Conservation (phyloP, 176 grass and related monocot genomes). For the Aegilops speltoides region DNA sequence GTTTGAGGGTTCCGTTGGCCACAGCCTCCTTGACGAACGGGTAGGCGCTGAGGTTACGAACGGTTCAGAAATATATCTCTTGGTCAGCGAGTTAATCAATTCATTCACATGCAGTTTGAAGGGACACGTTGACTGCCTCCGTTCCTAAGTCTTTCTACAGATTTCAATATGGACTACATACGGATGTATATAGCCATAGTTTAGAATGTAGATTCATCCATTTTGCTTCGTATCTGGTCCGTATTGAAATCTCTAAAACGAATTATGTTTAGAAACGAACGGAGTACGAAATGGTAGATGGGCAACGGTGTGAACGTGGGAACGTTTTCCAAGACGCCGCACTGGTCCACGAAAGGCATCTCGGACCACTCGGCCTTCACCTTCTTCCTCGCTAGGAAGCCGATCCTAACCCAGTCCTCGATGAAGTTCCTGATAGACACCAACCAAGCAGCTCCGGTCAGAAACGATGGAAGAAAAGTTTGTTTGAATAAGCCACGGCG, state of each 20-base stretch:
- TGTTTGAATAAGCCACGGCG: no score
- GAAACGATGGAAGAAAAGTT: neutral
- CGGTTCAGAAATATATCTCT: conserved; percentile 24
- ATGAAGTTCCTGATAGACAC: conserved; percentile 55
- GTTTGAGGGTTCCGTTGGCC: conserved; percentile 56
- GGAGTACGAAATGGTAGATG: neutral
- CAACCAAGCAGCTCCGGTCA: conserved; percentile 18
- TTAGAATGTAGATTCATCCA: no score
- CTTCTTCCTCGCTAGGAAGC: conserved; percentile 52
- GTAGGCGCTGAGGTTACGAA: conserved; percentile 76
- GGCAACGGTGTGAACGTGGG: neutral
- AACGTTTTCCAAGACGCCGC: conserved; percentile 66
- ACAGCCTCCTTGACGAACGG: conserved; percentile 68
- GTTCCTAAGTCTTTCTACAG: no score
- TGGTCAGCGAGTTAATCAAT: neutral
- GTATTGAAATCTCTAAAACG: no score
- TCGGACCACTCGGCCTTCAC: conserved; percentile 27
- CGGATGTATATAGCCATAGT: no score
- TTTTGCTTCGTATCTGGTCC: no score
- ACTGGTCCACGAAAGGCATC: conserved; percentile 50
- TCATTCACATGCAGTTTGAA: neutral
- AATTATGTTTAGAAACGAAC: no score
- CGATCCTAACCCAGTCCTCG: conserved; percentile 86
- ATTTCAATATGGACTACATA: no score
- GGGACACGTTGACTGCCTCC: no score